Evolutionary conservation across 306 rosid species (phyloP).

Genomic region (Cucurbita maxima): DNA sequence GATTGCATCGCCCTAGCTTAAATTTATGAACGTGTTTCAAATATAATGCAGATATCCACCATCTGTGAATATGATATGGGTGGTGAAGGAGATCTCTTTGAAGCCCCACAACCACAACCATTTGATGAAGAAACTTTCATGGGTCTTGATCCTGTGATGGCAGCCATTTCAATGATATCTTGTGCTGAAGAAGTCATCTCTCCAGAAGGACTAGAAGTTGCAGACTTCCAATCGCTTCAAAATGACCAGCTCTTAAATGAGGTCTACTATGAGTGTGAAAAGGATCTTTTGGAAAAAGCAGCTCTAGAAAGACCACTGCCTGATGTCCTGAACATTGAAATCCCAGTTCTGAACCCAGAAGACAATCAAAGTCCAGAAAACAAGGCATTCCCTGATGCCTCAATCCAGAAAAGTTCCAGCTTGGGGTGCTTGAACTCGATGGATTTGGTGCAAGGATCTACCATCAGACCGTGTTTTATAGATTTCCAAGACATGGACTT

Average conservation of each 20-base stretch:
- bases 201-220: constrained; percentile 45
- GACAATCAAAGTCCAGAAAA: constrained; percentile 42
- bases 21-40: not conserved
- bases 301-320: constrained; percentile 37
- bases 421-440: constrained; percentile 53
- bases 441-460: constrained; percentile 62
- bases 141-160: constrained; percentile 51
- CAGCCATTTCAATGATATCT: constrained; percentile 66
- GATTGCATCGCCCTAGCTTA: not conserved
- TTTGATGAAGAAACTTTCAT: constrained; percentile 46
- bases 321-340: constrained; percentile 55
- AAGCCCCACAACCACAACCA: constrained; percentile 83
- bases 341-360: constrained; percentile 29
- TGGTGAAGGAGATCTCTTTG: constrained; percentile 85
- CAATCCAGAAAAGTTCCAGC: constrained; percentile 58
- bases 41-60: constrained; percentile 28
- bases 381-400: constrained; percentile 30
- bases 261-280: constrained; percentile 63
- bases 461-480: constrained; percentile 48
- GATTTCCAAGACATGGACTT: constrained; percentile 58
- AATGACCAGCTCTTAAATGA: constrained; percentile 70
- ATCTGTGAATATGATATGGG: constrained; percentile 73
- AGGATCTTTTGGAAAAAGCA: constrained; percentile 61
- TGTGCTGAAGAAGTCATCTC: constrained; percentile 60
- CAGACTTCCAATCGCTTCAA: constrained; percentile 65